Conservation (phyloP, 2,329 filamentous ascomycete genomes). For the Colletotrichum sp. region DNA sequence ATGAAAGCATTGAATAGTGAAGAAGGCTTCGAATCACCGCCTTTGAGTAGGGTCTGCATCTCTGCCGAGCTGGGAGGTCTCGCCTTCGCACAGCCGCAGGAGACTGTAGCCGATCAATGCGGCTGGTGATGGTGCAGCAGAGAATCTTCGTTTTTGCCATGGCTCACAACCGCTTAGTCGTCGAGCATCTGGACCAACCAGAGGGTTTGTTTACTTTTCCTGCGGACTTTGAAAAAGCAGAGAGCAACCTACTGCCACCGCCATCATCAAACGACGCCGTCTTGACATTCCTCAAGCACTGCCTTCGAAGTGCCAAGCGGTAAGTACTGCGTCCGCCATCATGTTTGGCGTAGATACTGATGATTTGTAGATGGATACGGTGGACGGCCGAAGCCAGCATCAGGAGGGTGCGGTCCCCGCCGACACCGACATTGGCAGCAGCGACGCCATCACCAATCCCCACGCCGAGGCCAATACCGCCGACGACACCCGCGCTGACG, state of each 20-base stretch:
- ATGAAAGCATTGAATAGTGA: neutral
- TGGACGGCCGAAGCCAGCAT: neutral
- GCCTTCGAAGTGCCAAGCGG: neutral
- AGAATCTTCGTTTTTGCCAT: rapidly evolving
- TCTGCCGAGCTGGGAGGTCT: neutral
- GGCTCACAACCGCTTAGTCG: neutral
- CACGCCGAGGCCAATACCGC: neutral
- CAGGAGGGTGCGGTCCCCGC: neutral
- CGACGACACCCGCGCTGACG: neutral
- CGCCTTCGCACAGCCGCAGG: neutral
- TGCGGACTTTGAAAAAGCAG: neutral
- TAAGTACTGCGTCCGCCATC: neutral
- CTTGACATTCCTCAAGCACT: neutral
- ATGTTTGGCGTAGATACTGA: neutral
- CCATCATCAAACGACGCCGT: neutral
- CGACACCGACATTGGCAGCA: neutral
- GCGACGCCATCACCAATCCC: neutral
- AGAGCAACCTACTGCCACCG: neutral
- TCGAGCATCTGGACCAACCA: neutral
- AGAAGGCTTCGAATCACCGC: neutral
- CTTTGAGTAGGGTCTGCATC: neutral
- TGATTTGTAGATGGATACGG: neutral
- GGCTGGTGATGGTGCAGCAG: neutral
- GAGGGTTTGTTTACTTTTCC: neutral
- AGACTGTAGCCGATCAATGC: neutral